Conservation (phyloP, 2,329 filamentous ascomycete genomes). For the Allantophomopsis cytisporea region DNA sequence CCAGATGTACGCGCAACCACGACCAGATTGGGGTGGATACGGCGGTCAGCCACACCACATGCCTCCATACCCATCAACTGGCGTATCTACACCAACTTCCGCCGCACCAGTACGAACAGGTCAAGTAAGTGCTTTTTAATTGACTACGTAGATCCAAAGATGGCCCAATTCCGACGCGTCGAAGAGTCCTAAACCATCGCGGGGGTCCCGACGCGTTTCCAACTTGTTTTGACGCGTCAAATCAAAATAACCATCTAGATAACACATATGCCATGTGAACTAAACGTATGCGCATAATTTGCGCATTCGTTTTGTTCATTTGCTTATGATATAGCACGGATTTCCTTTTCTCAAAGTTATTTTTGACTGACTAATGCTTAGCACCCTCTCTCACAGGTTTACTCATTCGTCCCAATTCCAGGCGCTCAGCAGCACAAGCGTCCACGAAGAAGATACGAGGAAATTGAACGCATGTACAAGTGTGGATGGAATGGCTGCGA, state of each 20-base stretch:
- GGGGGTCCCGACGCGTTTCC: not conserved
- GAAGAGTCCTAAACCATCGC: no score
- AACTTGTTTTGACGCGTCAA: no score
- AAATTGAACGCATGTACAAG: conserved; percentile 99
- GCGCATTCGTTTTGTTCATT: no score
- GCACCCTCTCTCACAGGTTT: conserved; percentile 60
- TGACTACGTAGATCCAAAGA: not conserved
- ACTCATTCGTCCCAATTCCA: conserved; percentile 95
- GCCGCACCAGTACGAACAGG: conserved; percentile 38
- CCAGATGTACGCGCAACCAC: conserved; percentile 53
- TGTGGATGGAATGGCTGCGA: conserved; percentile 98
- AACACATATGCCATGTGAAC: no score
- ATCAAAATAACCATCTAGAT: no score
- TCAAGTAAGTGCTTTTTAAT: conserved; percentile 35
- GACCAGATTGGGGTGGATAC: conserved; percentile 65
- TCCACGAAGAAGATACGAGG: conserved; percentile 84
- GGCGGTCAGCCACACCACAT: conserved; percentile 27
- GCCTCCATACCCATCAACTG: conserved; percentile 16
- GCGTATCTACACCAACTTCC: conserved; percentile 32
- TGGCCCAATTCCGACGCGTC: no score
- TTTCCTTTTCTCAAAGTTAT: no score
- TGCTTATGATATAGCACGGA: no score
- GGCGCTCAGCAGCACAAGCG: conserved; percentile 96
- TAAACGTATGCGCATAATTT: no score
- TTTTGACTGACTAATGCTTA: conserved; percentile 1